Percentiles rank a stretch among this genome's conserved stretches.
phyloP scores from a whole-genome alignment of 2,329 filamentous ascomycete genomes.

The Pseudogymnoascus sp. region DNA sequence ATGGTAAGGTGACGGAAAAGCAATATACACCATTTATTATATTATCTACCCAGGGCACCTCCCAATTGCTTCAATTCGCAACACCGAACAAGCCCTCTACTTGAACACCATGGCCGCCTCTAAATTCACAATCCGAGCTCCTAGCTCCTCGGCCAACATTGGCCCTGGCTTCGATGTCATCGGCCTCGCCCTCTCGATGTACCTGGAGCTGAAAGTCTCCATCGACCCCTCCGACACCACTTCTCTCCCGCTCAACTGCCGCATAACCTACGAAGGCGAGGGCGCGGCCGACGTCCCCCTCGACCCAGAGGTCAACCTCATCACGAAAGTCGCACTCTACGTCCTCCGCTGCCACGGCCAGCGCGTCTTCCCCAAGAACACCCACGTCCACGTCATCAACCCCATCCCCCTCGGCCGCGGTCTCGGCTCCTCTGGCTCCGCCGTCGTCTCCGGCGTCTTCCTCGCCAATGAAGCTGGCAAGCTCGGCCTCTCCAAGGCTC shows the following conservation, averaged over 20 bases:
- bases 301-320: slow-evolving; percentile 78
- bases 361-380: slow-evolving; percentile 73
- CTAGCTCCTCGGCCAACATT: slow-evolving; percentile 95
- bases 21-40: not conserved
- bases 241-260: slow-evolving; percentile 70
- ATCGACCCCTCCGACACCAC: slow-evolving; percentile 50
- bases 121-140: slow-evolving; percentile 63
- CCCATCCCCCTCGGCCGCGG: slow-evolving; percentile 89
- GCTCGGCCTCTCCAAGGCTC: slow-evolving; percentile 65
- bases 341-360: slow-evolving; percentile 87
- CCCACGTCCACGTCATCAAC: slow-evolving; percentile 90
- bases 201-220: slow-evolving; percentile 80
- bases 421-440: slow-evolving; percentile 89
- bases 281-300: slow-evolving; percentile 67
- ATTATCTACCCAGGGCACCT: not conserved
- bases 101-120: not conserved
- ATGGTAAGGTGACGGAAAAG: not conserved
- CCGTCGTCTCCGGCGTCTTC: slow-evolving; percentile 91
- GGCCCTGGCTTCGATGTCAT: slow-evolving; percentile 97
- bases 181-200: slow-evolving; percentile 85
- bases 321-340: slow-evolving; percentile 90
- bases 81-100: not conserved
- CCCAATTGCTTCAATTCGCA: not conserved
- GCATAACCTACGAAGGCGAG: slow-evolving; percentile 81
- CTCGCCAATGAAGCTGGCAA: slow-evolving; percentile 82